Conservation (phyloP, 108 stramenopile genomes). For the Cyclotella choctawhatcheeana region DNA sequence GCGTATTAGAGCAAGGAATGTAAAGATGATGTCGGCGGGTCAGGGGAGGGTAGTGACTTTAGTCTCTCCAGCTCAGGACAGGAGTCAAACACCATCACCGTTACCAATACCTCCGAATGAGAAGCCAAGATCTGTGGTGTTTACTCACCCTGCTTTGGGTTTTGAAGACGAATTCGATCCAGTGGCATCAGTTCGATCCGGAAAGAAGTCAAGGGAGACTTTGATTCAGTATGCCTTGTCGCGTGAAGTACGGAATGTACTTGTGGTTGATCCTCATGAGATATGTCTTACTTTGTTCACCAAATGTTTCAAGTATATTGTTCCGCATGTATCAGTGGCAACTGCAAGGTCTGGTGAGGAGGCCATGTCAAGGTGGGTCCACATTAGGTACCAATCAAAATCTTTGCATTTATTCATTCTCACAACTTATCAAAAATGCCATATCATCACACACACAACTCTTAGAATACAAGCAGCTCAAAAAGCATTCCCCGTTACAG, state of each 20-base stretch:
- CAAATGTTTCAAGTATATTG: constrained; percentile 61
- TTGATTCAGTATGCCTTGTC: constrained; percentile 32
- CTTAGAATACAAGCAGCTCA: constrained; percentile 33
- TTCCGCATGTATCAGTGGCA: constrained; percentile 60
- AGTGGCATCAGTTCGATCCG: constrained; percentile 7
- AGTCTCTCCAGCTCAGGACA: constrained; percentile 28
- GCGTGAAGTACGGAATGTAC: constrained; percentile 61
- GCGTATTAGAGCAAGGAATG: constrained; percentile 48
- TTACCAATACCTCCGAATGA: constrained; percentile 43
- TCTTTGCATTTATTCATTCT: not conserved
- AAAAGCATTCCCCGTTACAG: constrained; percentile 37
- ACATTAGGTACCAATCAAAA: too few relatives aligned
- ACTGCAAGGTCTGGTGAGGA: constrained; percentile 59
- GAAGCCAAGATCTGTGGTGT: constrained; percentile 7
- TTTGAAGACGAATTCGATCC: constrained; percentile 48
- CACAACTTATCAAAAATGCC: too few relatives aligned
- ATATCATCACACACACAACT: not conserved
- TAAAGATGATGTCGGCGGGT: constrained; percentile 49
- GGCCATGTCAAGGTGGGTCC: constrained; percentile 44
- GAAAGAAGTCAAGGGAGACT: constrained; percentile 11
- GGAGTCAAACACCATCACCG: constrained; percentile 29
- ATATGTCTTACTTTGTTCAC: constrained; percentile 56
- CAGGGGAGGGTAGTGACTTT: constrained; percentile 27
- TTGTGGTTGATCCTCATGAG: constrained; percentile 69
- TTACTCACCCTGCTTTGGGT: constrained; percentile 38